Percentiles rank a stretch among this genome's conserved stretches.
These are phyloP conservation scores for Mortierella sp. DNA, from an alignment of 371 early-diverging fungal genomes.

Conservation along the genomic window DNA sequence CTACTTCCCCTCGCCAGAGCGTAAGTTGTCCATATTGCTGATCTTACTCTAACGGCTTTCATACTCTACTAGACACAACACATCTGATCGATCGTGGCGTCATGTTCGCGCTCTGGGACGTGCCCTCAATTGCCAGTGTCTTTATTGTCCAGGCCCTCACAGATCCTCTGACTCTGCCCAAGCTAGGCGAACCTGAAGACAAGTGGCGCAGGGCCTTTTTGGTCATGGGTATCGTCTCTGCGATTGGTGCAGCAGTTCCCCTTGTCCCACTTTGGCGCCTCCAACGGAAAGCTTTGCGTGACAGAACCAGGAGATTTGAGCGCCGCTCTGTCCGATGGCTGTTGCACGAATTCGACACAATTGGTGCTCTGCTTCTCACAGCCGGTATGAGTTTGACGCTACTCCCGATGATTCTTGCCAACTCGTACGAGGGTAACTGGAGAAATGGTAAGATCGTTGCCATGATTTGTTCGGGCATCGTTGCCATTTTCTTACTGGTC, in stretches of 20 bases:
- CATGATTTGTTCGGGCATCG: slow-evolving; percentile 40
- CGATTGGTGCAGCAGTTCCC: slow-evolving; percentile 30
- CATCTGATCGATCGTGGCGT: slow-evolving; percentile 19
- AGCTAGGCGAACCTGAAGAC: not conserved
- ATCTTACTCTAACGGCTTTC: not conserved
- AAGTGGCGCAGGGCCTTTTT: slow-evolving; percentile 20
- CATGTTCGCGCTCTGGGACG: slow-evolving; percentile 20
- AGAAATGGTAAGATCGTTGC: slow-evolving; percentile 29
- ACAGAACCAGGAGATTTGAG: not conserved
- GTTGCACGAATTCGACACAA: slow-evolving; percentile 43
- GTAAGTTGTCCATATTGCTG: not conserved
- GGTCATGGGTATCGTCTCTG: slow-evolving; percentile 52
- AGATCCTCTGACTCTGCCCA: slow-evolving; percentile 41
- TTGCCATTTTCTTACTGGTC: slow-evolving; percentile 34
- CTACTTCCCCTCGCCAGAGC: not conserved
- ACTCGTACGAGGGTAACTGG: slow-evolving; percentile 57
- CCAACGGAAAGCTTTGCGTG: slow-evolving; percentile 32
- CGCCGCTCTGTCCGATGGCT: slow-evolving; percentile 29
- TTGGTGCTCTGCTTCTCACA: slow-evolving; percentile 55
- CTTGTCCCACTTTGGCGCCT: slow-evolving; percentile 40
- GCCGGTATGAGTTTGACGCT: slow-evolving; percentile 52
- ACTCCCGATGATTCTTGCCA: slow-evolving; percentile 56
- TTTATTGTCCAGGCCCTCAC: slow-evolving; percentile 16
- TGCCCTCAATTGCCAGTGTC: slow-evolving; percentile 12
- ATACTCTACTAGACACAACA: slow-evolving; percentile 13